Base-by-base conservation (phyloP, 805 yeast species). In the Ogataea degrootiae region DNA sequence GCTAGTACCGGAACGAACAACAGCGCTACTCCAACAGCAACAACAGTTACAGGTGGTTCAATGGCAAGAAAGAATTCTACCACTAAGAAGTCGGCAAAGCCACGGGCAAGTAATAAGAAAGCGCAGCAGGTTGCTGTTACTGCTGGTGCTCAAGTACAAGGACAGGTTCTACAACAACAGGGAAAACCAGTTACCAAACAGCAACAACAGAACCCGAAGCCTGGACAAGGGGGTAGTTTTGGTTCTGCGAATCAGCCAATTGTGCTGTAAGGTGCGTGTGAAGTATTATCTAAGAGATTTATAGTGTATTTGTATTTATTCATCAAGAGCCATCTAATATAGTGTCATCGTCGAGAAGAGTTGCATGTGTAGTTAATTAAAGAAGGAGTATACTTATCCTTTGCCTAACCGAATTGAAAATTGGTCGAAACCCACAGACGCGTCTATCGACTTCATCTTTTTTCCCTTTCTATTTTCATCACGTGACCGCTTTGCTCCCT, bases 231-330 rank as follows among this genome's bases (percentile, higher is more conserved):
- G 15, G 34, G 31, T 22, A 35, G 31, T 9, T 41, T 37, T 47
- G 50, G 50, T 12, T 43, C 47, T 22, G 43, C 46, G 2, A 45
- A 39, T 26, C 52, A 45, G 35, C 49, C 52, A 17, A 45, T 49
- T n/a, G 46, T 45, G 6, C 34, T 48, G 5, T 49, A 37, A 36
- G 16, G 15, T 34, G 12, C 16, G 8, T 34, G 19, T 17, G 15
- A 12, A 19, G 21, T 19, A 4, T 19, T 19, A 19, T 4, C 21
- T 19, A 19, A 19, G 21, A 19, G 21, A 19, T 19, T 19, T 19
- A 22, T 42, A 15, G 12, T 34, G 9, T 34, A 34, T 34, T 12
- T 34, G 11, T 34, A 34, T 34, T 12, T 34, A 34, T 14, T 26
- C 3, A 26, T 26, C 6, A 11, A 9, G 31, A 26, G 9, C 11